Evolutionary conservation across 1,284 basidiomycete genomes (phyloP).

Genomic region (Microbotryum scabiosae): DNA sequence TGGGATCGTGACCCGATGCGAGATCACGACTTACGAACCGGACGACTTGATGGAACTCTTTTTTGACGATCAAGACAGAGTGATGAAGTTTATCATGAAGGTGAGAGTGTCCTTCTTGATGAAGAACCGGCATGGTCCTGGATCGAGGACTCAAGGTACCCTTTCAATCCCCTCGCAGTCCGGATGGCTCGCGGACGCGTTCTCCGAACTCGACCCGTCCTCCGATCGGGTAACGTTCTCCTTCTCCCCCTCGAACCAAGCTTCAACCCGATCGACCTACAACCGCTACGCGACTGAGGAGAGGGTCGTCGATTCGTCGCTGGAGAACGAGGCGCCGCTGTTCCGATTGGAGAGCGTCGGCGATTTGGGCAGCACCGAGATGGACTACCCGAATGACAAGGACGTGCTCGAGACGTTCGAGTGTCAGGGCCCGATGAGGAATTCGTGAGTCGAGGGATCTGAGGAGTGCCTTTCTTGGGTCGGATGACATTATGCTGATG

Average conservation of each 20-base stretch:
- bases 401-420: conserved; percentile 84
- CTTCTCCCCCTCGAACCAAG: conserved; percentile 38
- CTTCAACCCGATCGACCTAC: conserved; percentile 6
- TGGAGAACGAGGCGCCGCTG: conserved; percentile 47
- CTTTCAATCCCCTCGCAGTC: conserved; percentile 48
- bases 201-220: conserved; percentile 78
- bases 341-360: conserved; percentile 69
- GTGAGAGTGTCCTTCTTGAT: conserved; percentile 41
- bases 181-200: conserved; percentile 80
- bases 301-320: conserved; percentile 16
- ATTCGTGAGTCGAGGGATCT: too few species aligned
- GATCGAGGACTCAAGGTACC: background rate
- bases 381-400: conserved; percentile 85
- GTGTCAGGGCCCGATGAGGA: conserved; percentile 57
- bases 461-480: too few species aligned
- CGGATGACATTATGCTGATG: background rate
- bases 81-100: conserved; percentile 78
- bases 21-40: conserved; percentile 75
- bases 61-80: conserved; percentile 61
- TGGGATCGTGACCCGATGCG: conserved; percentile 80
- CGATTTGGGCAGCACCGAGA: conserved; percentile 75
- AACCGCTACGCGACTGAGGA: conserved; percentile 11
- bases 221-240: conserved; percentile 74
- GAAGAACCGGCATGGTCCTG: background rate
- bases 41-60: conserved; percentile 70